Base-by-base conservation (phyloP, 208 protist genomes). In the Leptomonas pyrrhocoris region DNA sequence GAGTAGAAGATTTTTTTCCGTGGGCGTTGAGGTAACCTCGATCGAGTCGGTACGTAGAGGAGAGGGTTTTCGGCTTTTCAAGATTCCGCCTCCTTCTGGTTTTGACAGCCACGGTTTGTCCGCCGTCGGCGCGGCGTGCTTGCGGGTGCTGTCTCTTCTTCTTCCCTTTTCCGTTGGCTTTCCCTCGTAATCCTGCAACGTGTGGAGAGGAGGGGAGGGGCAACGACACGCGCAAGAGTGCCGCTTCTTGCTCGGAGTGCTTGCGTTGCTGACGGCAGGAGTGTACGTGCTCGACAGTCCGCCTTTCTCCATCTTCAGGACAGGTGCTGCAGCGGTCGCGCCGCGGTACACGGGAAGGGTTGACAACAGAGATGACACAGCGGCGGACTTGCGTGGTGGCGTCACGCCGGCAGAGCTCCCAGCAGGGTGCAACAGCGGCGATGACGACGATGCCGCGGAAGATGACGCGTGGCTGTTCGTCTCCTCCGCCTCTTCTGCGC, bases 21-120 rank as follows among this genome's bases (percentile, higher is more conserved):
- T 36, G 1, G 61, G 61, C 2, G 34, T 45, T 46, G 61, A 67
- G n/a, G 61, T 1, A 0, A 57, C 25, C 0, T 36, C 2, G 5
- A 48, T 36, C 21, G 36, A 18, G 2, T 11, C 61, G 1, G n/a
- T 16, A 0, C 36, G 61, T 3, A 19, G 61, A 0, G 16, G 36
- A 1, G 19, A 21, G 2, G 48, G 30, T 13, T 3, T 16, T 15
- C 61, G 31, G 0, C 61, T 28, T 34, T 57, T 67, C 31, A 67
- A 27, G 11, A 67, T 67, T 7, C 61, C 61, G 7, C 36, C 18
- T 11, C 61, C 46, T 18, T 25, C 30, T 0, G 49, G 48, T 16
- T 31, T 19, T 19, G 46, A 7, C 21, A 67, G 61, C 61, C 61
- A 67, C 19, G 61, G 61, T 23, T 67, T 67, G 7, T 67, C 60